Conservation (phyloP, 75 land plant species). For the Azolla pinnata region DNA sequence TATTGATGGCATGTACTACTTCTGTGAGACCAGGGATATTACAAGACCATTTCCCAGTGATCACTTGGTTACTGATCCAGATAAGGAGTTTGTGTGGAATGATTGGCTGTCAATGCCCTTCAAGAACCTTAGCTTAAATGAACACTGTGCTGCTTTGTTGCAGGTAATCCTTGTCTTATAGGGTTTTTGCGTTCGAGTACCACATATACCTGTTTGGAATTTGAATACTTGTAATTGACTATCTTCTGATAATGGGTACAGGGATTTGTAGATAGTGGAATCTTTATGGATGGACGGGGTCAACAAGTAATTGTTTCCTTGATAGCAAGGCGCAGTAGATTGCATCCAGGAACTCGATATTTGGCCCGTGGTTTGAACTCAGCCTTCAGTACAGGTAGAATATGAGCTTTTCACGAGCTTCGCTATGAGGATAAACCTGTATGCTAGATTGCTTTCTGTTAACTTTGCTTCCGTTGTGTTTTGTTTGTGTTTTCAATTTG, state of each 20-base stretch:
- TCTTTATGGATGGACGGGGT: slow-evolving; percentile 58
- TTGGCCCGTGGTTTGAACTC: slow-evolving; percentile 92
- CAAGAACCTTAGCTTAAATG: slow-evolving; percentile 63
- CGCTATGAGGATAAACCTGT: neutral
- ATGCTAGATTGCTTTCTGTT: neutral
- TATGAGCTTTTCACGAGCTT: too few species aligned
- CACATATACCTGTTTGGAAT: neutral
- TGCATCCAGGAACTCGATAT: slow-evolving; percentile 99
- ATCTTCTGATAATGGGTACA: slow-evolving; percentile 17
- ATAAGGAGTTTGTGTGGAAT: slow-evolving; percentile 96
- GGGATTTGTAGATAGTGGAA: slow-evolving; percentile 89
- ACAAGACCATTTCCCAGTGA: slow-evolving; percentile 90
- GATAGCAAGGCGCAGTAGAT: slow-evolving; percentile 80
- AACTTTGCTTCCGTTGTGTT: too few species aligned
- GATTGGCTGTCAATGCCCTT: slow-evolving; percentile 78
- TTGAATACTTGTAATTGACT: too few species aligned
- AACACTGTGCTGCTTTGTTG: slow-evolving; percentile 77
- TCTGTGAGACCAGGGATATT: slow-evolving; percentile 88
- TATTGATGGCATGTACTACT: slow-evolving; percentile 84
- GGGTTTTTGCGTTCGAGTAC: too few species aligned
- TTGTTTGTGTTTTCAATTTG: slow-evolving; percentile 8
- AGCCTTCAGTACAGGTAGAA: slow-evolving; percentile 80
- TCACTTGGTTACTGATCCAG: slow-evolving; percentile 49
- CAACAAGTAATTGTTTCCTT: slow-evolving; percentile 61
- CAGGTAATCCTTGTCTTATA: slow-evolving; percentile 74